Conservation (phyloP, 208 protist genomes). For the Angomonas deanei region DNA sequence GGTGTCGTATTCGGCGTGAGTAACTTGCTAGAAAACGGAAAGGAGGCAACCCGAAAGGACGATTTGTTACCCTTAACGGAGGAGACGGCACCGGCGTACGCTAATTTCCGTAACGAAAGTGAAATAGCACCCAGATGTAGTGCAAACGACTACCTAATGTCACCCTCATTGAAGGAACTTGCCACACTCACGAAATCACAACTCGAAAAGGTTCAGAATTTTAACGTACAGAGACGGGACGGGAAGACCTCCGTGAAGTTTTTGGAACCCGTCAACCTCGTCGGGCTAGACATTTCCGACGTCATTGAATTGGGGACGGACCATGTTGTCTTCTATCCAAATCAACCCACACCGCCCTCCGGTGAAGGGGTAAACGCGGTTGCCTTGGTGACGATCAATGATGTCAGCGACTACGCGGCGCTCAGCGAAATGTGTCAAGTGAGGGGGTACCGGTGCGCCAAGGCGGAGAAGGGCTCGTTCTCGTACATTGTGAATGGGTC, state of each 20-base stretch:
- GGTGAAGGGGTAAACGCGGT: slow-evolving; percentile 48
- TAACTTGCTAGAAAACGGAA: neutral
- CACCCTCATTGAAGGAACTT: slow-evolving; percentile 55
- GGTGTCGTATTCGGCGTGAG: neutral
- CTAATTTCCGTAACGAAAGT: neutral
- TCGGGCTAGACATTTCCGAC: slow-evolving; percentile 57
- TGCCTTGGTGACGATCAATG: slow-evolving; percentile 61
- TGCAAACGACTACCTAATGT: slow-evolving; percentile 45
- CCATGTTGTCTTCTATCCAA: slow-evolving; percentile 59
- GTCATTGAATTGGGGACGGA: slow-evolving; percentile 40
- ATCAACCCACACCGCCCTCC: slow-evolving; percentile 17
- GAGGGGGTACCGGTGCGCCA: slow-evolving; percentile 8
- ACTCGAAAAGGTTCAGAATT: slow-evolving; percentile 45
- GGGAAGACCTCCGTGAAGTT: slow-evolving; percentile 61
- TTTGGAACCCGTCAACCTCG: slow-evolving; percentile 77
- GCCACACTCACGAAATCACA: slow-evolving; percentile 28
- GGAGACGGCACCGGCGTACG: neutral
- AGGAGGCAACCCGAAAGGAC: too few species aligned
- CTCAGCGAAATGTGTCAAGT: slow-evolving; percentile 19
- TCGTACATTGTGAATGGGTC: neutral
- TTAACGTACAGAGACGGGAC: slow-evolving; percentile 54
- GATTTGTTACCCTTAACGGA: neutral
- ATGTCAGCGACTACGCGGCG: slow-evolving; percentile 36
- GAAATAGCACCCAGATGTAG: slow-evolving; percentile 48
- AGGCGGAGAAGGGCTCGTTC: neutral